phyloP scores from a whole-genome alignment of 306 rosid species.

The Fragaria nilgerrensis region DNA sequence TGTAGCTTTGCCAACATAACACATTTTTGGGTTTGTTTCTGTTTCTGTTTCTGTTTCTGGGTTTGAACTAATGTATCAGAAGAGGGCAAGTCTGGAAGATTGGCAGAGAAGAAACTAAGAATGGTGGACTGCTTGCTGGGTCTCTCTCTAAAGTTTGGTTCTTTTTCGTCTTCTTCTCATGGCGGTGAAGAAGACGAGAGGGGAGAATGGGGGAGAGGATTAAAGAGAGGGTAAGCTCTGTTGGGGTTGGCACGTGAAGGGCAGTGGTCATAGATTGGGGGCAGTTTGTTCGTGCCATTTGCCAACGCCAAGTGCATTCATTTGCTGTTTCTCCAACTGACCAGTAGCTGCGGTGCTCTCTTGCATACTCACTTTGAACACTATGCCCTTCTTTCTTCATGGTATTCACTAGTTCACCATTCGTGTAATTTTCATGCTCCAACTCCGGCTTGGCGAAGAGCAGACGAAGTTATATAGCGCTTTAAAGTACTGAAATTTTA shows the following conservation, averaged over 20 bases:
- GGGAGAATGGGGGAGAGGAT: slow-evolving; percentile 12
- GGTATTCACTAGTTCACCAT: background rate
- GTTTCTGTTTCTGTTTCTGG: background rate
- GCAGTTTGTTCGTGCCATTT: slow-evolving; percentile 7
- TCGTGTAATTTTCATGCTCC: background rate
- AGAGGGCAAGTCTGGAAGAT: background rate
- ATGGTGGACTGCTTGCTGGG: background rate
- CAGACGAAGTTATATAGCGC: no score
- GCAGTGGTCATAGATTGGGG: slow-evolving; percentile 16
- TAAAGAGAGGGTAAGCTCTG: background rate
- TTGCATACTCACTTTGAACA: background rate
- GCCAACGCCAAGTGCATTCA: background rate
- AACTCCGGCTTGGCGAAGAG: no score
- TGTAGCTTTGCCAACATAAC: slow-evolving; percentile 97
- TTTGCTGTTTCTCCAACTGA: background rate
- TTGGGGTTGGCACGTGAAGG: slow-evolving; percentile 37
- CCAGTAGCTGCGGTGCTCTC: background rate
- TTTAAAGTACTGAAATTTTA: background rate
- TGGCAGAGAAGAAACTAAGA: background rate
- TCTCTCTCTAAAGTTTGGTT: slow-evolving; percentile 2
- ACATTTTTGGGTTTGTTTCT: slow-evolving; percentile 39
- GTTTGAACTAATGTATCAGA: slow-evolving; percentile 10
- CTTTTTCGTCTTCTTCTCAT: slow-evolving; percentile 83
- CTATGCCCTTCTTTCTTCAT: slow-evolving; percentile 9
- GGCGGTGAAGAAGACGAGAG: slow-evolving; percentile 35